Evolutionary conservation across 352 stramenopile species (phyloP).

Genomic region (Phytophthora lateralis): DNA sequence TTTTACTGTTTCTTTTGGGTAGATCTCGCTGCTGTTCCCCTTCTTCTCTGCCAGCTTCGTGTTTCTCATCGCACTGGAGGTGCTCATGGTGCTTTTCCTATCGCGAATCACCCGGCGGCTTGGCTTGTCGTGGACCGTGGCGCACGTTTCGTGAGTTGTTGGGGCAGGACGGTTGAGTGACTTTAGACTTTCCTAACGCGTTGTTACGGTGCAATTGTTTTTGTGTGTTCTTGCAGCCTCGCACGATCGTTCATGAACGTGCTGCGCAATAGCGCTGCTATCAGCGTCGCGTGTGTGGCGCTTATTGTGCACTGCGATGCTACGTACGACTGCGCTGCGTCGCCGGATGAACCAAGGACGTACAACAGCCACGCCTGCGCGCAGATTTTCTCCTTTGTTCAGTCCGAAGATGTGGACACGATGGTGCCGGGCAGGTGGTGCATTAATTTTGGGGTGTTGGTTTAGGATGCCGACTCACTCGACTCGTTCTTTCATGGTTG

Average conservation of each 20-base stretch:
- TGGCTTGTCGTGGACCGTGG: constrained; percentile 65
- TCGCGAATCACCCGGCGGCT: constrained; percentile 57
- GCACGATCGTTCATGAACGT: constrained; percentile 83
- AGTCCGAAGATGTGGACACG: constrained; percentile 48
- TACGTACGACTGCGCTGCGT: constrained; percentile 48
- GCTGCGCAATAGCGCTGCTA: constrained; percentile 80
- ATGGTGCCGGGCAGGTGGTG: constrained; percentile 69
- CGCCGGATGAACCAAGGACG: constrained; percentile 41
- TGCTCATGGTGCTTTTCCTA: constrained; percentile 70
- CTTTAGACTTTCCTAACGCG: background rate
- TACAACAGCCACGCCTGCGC: constrained; percentile 86
- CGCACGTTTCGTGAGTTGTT: constrained; percentile 68
- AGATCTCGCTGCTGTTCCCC: constrained; percentile 84
- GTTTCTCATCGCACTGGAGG: constrained; percentile 74
- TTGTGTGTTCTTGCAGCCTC: constrained; percentile 38
- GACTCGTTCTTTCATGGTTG: background rate
- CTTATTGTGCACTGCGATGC: constrained; percentile 85
- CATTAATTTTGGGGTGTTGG: background rate
- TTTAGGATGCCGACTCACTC: constrained; percentile 1
- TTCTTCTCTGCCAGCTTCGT: constrained; percentile 87
- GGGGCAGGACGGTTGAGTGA: background rate
- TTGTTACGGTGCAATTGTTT: background rate
- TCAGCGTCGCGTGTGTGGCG: constrained; percentile 82
- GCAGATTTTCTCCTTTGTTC: constrained; percentile 75
- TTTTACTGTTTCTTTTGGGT: background rate